Percentiles rank a stretch among this genome's conserved stretches.
phyloP scores from a whole-genome alignment of 192 early-diverging fungal genomes.

The Umbelopsis sp. region DNA sequence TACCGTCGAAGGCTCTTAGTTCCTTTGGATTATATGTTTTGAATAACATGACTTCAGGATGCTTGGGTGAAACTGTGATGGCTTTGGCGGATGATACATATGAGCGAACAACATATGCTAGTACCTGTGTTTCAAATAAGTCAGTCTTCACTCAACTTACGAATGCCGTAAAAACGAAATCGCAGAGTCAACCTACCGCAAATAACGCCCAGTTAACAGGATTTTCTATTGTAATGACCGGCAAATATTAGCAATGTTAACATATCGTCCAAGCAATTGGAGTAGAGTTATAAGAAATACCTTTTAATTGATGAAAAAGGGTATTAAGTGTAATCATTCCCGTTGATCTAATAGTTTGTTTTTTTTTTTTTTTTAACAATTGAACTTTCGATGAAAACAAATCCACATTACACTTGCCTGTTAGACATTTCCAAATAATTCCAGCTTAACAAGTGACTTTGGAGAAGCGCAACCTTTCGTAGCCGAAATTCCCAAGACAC shows the following conservation, averaged over 20 bases:
- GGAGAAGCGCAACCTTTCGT: neutral
- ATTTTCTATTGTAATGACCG: constrained; percentile 37
- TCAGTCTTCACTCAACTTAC: neutral
- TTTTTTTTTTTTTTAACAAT: neutral
- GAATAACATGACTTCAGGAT: constrained; percentile 64
- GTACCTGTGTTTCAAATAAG: constrained; percentile 15
- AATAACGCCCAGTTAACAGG: constrained; percentile 74
- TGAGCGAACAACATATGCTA: constrained; percentile 56
- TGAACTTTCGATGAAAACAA: neutral
- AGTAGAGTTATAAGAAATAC: too few species aligned
- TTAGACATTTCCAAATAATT: constrained; percentile 7
- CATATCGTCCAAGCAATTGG: neutral
- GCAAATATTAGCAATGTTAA: neutral
- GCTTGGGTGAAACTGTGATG: constrained; percentile 31
- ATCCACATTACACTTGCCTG: neutral
- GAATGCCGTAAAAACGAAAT: too few species aligned
- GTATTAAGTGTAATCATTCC: constrained; percentile 17
- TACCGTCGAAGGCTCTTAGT: constrained; percentile 73
- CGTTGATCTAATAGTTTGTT: neutral
- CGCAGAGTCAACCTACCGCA: constrained; percentile 29
- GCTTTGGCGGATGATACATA: constrained; percentile 40
- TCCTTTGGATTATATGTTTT: constrained; percentile 79
- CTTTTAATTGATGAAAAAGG: constrained; percentile 21
- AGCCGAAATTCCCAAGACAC: neutral
- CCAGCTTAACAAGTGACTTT: neutral